phyloP scores from a whole-genome alignment of 2,329 filamentous ascomycete genomes.

The Pseudogymnoascus sp. region DNA sequence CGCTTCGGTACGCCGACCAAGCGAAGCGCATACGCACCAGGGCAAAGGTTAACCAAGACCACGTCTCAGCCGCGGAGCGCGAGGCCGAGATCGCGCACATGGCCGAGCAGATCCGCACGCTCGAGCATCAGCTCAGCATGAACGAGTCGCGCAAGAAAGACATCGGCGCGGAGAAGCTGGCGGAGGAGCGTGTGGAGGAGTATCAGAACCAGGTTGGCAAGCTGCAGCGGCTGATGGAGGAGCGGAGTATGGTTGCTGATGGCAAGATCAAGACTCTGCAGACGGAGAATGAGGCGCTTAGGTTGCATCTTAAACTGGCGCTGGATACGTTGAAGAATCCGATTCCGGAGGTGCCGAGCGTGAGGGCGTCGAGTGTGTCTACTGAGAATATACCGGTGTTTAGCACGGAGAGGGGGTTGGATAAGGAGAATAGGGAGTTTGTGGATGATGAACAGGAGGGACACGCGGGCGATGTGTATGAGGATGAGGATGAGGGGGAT shows the following conservation, averaged over 20 bases:
- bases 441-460: conserved; percentile 21
- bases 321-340: conserved; percentile 84
- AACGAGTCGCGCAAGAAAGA: conserved; percentile 58
- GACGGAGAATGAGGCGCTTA: conserved; percentile 82
- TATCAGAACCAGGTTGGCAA: conserved; percentile 84
- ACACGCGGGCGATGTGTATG: conserved; percentile 35
- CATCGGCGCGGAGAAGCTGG: conserved; percentile 58
- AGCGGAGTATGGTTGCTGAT: conserved; percentile 80
- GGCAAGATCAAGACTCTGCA: conserved; percentile 87
- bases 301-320: conserved; percentile 80
- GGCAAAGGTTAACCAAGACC: conserved; percentile 91
- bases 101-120: conserved; percentile 82
- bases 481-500: conserved; percentile 52
- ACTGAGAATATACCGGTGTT: conserved; percentile 23
- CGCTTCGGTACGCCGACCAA: conserved; percentile 92
- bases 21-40: conserved; percentile 94
- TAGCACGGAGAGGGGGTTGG: conserved; percentile 16
- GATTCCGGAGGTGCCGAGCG: conserved; percentile 54
- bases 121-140: conserved; percentile 60
- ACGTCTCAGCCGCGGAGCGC: conserved; percentile 82
- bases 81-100: conserved; percentile 91
- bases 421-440: conserved; percentile 26
- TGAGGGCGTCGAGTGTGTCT: conserved; percentile 18
- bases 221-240: conserved; percentile 95
- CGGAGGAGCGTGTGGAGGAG: conserved; percentile 81